Evolutionary conservation across 768 basidiomycete species (phyloP).

Genomic region (Tephrocybe sp.): DNA sequence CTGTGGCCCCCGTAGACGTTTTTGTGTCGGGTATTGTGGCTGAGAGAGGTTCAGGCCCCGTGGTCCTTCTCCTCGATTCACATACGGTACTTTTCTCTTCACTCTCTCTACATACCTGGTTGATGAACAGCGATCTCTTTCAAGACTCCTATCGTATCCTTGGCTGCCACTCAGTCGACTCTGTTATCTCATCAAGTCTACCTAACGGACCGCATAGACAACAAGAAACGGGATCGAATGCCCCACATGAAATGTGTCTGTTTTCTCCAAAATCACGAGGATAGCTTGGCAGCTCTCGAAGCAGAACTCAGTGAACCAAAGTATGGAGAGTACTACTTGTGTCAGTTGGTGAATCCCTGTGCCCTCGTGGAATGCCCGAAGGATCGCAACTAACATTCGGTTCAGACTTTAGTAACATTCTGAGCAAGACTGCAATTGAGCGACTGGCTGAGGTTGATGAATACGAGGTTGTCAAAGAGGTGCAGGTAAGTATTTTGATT

Average conservation of each 20-base stretch:
- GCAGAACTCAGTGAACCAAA: conserved; percentile 85
- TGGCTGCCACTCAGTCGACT: conserved; percentile 91
- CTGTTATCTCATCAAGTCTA: conserved; percentile 95
- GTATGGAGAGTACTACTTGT: conserved; percentile 98
- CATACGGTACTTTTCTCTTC: conserved; percentile 69
- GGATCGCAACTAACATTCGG: conserved; percentile 17
- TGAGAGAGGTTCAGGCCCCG: conserved; percentile 62
- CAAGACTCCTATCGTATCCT: conserved; percentile 94
- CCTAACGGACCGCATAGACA: conserved; percentile 96
- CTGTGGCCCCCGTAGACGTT: too few species aligned
- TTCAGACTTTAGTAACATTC: conserved; percentile 91
- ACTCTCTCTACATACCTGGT: not conserved
- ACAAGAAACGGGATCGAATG: conserved; percentile 86
- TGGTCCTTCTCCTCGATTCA: conserved; percentile 89
- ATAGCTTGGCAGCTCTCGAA: conserved; percentile 80
- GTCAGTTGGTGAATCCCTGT: conserved; percentile 81
- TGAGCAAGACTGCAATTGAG: conserved; percentile 89
- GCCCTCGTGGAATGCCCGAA: conserved; percentile 20
- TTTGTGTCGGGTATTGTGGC: too few species aligned
- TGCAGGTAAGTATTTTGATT: conserved; percentile 66
- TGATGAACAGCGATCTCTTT: not conserved
- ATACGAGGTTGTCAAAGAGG: conserved; percentile 93
- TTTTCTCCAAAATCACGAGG: conserved; percentile 80
- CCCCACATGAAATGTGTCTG: conserved; percentile 97
- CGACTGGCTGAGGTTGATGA: conserved; percentile 92